These are phyloP conservation scores for Rauvolfia tetraphylla DNA, from an alignment of 257 asterid species.

Conservation along the genomic window DNA sequence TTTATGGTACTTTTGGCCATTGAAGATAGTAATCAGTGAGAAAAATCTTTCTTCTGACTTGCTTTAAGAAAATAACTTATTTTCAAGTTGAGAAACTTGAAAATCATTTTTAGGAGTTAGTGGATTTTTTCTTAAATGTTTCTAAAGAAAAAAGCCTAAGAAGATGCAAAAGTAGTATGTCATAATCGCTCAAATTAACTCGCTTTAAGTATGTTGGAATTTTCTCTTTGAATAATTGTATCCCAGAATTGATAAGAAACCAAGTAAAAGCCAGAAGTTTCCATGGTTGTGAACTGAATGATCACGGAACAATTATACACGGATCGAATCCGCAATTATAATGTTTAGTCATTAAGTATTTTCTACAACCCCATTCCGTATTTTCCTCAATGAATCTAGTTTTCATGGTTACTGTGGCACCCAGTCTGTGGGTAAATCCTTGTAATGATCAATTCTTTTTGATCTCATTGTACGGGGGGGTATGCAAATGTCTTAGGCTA, in stretches of 20 bases:
- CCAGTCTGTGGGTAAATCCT: not conserved
- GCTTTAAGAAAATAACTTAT: not conserved
- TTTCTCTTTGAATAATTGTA: not conserved
- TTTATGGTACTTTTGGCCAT: not conserved
- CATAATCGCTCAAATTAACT: not conserved
- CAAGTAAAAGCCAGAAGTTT: not conserved
- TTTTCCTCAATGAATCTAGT: not conserved
- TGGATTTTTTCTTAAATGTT: not conserved
- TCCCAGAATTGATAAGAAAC: not conserved
- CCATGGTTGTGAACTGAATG: not conserved
- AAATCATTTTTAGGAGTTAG: not conserved
- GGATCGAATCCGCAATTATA: not conserved
- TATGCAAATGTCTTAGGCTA: not conserved
- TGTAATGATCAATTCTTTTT: not conserved
- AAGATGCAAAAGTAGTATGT: not conserved
- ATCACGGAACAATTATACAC: not conserved
- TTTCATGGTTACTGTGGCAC: not conserved
- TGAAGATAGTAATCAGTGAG: not conserved
- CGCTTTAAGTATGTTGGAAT: not conserved
- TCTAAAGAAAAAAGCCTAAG: not conserved
- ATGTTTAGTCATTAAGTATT: not conserved
- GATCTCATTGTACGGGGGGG: not conserved
- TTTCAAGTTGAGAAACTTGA: not conserved
- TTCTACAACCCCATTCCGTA: not conserved
- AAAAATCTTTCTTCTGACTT: not conserved